These are phyloP conservation scores for Fusarium burgessii DNA, from an alignment of 2,329 filamentous ascomycete genomes.

Conservation along the genomic window DNA sequence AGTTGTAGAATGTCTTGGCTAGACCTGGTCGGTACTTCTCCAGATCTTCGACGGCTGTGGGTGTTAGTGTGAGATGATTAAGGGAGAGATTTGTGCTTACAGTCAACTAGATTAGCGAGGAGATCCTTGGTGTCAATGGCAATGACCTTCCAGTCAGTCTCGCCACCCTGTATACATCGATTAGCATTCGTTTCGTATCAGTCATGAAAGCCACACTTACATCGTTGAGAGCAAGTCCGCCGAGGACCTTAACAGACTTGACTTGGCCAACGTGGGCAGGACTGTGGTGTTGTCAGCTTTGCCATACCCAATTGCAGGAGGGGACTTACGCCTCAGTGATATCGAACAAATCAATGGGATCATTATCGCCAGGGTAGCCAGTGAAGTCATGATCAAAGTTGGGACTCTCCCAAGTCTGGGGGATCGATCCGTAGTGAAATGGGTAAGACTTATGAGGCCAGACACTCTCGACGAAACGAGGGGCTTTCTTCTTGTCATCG, in stretches of 20 bases:
- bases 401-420: conserved; percentile 59
- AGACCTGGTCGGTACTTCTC: conserved; percentile 55
- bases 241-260: conserved; percentile 58
- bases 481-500: conserved; percentile 53
- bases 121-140: conserved; percentile 55
- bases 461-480: conserved; percentile 56
- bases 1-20: conserved; percentile 52
- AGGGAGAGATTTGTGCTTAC: conserved; percentile 36
- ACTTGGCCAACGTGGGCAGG: conserved; percentile 54
- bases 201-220: conserved; percentile 19
- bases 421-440: conserved; percentile 58
- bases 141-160: conserved; percentile 58
- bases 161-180: conserved; percentile 40
- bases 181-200: rapidly evolving
- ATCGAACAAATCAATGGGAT: conserved; percentile 58
- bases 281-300: conserved; percentile 1
- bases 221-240: conserved; percentile 55
- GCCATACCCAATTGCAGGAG: too few relatives aligned
- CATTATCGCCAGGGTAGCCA: conserved; percentile 54
- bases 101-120: conserved; percentile 50
- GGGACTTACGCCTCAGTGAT: conserved; percentile 44
- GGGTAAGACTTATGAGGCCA: conserved; percentile 60
- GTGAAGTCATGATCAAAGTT: conserved; percentile 56
- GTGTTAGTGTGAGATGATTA: conserved; percentile 6
- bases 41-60: conserved; percentile 51